phyloP scores from a whole-genome alignment of 2,329 filamentous ascomycete genomes.

The Aspergillus fijiensis region DNA sequence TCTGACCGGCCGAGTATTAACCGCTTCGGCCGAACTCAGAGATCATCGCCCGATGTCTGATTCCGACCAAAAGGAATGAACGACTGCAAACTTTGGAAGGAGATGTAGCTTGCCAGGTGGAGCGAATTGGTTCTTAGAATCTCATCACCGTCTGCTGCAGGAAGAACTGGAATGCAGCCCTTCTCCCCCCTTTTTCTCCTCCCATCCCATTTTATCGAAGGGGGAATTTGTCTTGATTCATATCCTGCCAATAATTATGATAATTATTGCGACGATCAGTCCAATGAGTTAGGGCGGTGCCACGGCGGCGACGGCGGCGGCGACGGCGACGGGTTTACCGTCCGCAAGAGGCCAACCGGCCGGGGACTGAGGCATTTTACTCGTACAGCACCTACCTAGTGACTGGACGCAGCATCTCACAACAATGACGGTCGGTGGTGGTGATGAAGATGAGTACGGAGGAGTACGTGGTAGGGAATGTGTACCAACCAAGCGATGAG shows the following conservation, averaged over 20 bases:
- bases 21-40: conserved; percentile 7
- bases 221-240: no score
- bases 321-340: neutral
- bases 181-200: no score
- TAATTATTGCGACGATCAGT: neutral
- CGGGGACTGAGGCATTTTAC: neutral
- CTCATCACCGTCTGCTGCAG: neutral
- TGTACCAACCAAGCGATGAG: no score
- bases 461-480: no score
- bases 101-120: neutral
- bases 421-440: neutral
- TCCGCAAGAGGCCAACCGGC: neutral
- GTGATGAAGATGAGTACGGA: neutral
- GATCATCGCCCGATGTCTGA: conserved; percentile 1
- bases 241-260: no score
- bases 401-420: neutral
- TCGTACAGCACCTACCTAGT: neutral
- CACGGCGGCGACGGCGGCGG: neutral
- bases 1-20: conserved; percentile 6
- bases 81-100: neutral
- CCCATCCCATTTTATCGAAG: no score
- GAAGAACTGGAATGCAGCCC: neutral
- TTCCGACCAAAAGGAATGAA: neutral
- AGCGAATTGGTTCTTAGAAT: neutral
- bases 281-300: neutral